phyloP scores from a whole-genome alignment of 495 filamentous ascomycete species.

The Neurospora intermedia region DNA sequence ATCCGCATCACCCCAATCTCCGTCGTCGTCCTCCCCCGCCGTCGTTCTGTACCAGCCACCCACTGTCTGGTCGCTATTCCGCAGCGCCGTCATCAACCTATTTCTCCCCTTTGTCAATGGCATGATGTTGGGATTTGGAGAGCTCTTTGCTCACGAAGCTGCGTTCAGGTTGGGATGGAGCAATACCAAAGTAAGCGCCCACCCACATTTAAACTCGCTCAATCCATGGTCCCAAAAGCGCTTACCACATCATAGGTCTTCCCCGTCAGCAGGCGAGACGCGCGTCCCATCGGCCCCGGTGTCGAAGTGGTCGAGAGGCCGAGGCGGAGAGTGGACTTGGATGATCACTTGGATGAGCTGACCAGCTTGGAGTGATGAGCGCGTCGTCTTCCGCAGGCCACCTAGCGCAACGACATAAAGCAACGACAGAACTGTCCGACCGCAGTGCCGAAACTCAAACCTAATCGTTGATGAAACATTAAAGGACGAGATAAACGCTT shows the following conservation, averaged over 20 bases:
- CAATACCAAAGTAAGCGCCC: constrained; percentile 66
- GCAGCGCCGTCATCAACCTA: constrained; percentile 90
- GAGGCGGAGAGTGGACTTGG: constrained; percentile 23
- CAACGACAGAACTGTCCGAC: constrained; percentile 4
- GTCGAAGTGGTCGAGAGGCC: constrained; percentile 38
- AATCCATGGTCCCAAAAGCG: background rate
- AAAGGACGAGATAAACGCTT: background rate
- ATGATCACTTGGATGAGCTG: constrained; percentile 23
- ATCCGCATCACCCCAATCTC: constrained; percentile 36
- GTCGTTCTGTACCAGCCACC: constrained; percentile 85
- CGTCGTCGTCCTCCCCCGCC: constrained; percentile 58
- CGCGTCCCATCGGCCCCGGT: constrained; percentile 41
- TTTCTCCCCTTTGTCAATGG: constrained; percentile 94
- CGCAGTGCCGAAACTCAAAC: constrained; percentile 6
- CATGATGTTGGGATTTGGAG: constrained; percentile 95
- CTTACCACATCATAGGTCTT: constrained; percentile 34
- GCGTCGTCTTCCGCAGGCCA: background rate
- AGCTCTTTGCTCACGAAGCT: constrained; percentile 89
- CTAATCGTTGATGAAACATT: background rate
- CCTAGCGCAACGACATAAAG: background rate
- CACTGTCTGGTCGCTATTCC: constrained; percentile 69
- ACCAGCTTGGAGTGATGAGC: constrained; percentile 38
- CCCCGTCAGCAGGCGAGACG: constrained; percentile 31
- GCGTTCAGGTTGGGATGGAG: constrained; percentile 90
- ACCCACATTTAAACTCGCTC: background rate